Evolutionary conservation across 768 basidiomycete species (phyloP).

Genomic region (Phaffia australis): DNA sequence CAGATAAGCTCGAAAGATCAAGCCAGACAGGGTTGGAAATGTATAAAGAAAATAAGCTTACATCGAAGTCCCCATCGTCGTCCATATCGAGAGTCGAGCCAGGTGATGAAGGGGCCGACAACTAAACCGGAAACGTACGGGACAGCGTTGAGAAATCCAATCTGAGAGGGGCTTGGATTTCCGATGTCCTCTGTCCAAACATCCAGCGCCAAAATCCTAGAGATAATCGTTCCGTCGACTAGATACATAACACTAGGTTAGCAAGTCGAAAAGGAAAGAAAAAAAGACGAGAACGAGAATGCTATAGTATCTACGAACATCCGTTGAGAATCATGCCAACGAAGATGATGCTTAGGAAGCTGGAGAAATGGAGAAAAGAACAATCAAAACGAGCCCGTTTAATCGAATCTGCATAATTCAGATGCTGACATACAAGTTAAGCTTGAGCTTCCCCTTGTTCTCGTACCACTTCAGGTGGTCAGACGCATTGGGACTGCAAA

Average conservation of each 20-base stretch:
- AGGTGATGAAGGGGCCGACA: conserved; percentile 38
- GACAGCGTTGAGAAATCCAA: conserved; percentile 38
- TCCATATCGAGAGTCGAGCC: conserved; percentile 38
- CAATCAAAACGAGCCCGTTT: background rate
- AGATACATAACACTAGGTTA: background rate
- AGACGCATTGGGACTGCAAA: conserved; percentile 35
- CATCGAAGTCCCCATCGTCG: conserved; percentile 39
- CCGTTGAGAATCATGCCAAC: conserved; percentile 40
- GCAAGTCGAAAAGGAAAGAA: background rate
- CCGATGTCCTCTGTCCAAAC: conserved; percentile 37
- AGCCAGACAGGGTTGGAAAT: background rate
- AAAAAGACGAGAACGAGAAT: background rate
- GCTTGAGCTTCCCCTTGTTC: conserved; percentile 38
- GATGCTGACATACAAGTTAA: conserved; percentile 37
- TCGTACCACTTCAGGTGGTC: conserved; percentile 36
- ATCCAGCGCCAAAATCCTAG: conserved; percentile 38
- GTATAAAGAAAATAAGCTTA: conserved; percentile 24
- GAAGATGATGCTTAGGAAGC: conserved; percentile 38
- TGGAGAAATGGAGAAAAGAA: conserved; percentile 14
- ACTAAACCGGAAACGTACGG: conserved; percentile 36
- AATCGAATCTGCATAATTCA: background rate
- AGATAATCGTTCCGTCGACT: conserved; percentile 38
- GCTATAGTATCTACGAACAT: conserved; percentile 21
- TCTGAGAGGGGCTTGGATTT: conserved; percentile 31
- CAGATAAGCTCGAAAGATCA: background rate